Base-by-base conservation (phyloP, 2,329 filamentous ascomycete genomes). In the Scytalidium lignicola region DNA sequence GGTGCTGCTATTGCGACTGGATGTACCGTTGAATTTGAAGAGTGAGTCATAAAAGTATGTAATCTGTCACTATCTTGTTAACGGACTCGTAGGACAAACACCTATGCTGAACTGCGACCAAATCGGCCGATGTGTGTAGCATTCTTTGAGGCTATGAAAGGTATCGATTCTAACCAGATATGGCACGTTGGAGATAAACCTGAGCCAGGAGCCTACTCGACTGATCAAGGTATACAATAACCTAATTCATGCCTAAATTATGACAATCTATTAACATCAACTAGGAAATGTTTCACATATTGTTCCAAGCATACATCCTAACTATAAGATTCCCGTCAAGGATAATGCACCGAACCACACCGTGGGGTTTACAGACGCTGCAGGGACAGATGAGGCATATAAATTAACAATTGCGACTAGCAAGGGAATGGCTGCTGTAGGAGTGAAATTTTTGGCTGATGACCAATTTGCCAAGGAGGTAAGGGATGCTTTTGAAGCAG, bases 161-260 rank as follows among this genome's bases (percentile, higher is more conserved):
- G 48, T 13, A 18, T 58, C n/a, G 32, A 13, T 37, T 13, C 32
- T 17, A 13, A n/a, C 12, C 12, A 37, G n/a, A 17, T 5, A 37
- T 37, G 32, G 32, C 32, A 37, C 15, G 32, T 37, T n/a, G 12
- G 12, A 7, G 32, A 37, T 37, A 37, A 5, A 9, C 32, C 44
- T 19, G 51, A 53, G 9, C 47, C 50, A 22, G 46, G 49, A 17
- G 40, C 51, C 2, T 54, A 51, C 12, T 58, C 57, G 3, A 59
- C 58, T 6, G 58, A 60, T 40, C 55, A 55, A 32, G 67, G 67
- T 65, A 59, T 5, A 57, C 52, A 29, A 3, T 12, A 10, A 2
- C 10, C 17, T 18, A 8, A 15, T 15, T 3, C 15, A 7, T 8
- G 10, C 15, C 19, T 20, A 20, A 15, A 32, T 46, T 23, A 19